Evolutionary conservation across 2,329 filamentous ascomycete species (phyloP).

Genomic region (Emergomyces pasteurianus): DNA sequence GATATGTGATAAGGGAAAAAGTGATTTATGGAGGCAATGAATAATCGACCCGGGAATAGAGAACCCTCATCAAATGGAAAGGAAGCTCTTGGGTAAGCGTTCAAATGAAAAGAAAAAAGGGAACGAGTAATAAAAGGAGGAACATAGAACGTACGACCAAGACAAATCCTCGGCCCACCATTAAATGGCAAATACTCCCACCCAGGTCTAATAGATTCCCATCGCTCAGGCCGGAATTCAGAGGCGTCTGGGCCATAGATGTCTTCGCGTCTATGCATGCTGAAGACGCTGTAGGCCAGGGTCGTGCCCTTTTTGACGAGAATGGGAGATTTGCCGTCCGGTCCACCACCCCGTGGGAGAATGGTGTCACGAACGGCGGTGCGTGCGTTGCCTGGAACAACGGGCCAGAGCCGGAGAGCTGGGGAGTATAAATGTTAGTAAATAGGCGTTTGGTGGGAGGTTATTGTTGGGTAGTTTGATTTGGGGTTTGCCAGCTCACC

Average conservation of each 20-base stretch:
- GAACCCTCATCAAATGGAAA: neutral
- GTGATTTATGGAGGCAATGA: neutral
- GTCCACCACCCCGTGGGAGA: constrained; percentile 52
- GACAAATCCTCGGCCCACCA: constrained; percentile 43
- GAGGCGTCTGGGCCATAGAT: constrained; percentile 26
- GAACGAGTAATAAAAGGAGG: neutral
- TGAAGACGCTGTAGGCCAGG: constrained; percentile 39
- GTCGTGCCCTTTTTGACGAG: constrained; percentile 37
- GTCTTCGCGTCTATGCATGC: constrained; percentile 41
- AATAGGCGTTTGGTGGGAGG: neutral
- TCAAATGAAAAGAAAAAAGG: neutral
- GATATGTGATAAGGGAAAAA: neutral
- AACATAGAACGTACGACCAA: constrained; percentile 29
- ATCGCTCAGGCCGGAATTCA: constrained; percentile 39
- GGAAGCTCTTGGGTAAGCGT: neutral
- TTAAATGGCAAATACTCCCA: constrained; percentile 46
- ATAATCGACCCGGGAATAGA: neutral
- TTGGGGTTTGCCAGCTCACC: constrained; percentile 19
- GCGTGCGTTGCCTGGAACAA: constrained; percentile 67
- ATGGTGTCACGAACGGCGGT: constrained; percentile 60
- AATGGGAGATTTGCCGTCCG: constrained; percentile 34
- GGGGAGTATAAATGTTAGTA: neutral
- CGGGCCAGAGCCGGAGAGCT: constrained; percentile 60
- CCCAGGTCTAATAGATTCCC: constrained; percentile 39
- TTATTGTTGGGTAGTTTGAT: neutral